Evolutionary conservation across 371 early-diverging fungal genomes (phyloP), one percentile per base, ranked within the genome.

Genomic region (Apophysomyces elegans): DNA sequence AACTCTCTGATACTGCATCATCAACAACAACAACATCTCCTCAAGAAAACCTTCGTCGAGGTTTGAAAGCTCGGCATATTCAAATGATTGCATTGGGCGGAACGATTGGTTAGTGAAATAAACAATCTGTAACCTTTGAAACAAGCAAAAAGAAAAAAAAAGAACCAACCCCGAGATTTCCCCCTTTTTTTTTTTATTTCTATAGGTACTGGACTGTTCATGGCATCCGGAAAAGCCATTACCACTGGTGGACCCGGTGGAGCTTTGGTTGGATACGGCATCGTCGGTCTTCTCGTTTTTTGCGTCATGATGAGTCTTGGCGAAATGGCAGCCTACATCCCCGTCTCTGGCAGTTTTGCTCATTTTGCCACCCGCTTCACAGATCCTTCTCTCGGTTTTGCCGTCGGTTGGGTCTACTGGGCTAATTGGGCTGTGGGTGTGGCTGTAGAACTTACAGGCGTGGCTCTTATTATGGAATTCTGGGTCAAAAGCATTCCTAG

Each of bases 241-340:
- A 80, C 86, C 1, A 71, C 72, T 6, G 95, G 92, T 32, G 96
- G 96, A 7, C 94, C 79, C 26, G 89, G 83, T 32, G 93, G 95
- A 59, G 85, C 90, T 13, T 59, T 64, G 65, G 75, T 93, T 4
- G 92, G 89, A 35, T 96, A 90, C 61, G 67, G 67, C 21, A 66
- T 89, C 54, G 88, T 91, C n/a, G 94, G 94, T 61, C 69, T 88
- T n/a, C 84, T 93, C 82, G 93, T 96, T 5, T 95, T 86, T 62
- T 91, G 88, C 64, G 87, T 93, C 57, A 88, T 92, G 83, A 90
- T 91, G 67, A 88, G 91, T 41, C 83, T 96, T 56, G 95, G 94
- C 65, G 95, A 95, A 68, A 92, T 96, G 93, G 86, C 92, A 7
- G 90, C 95, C 0, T 80, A 85, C 60, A 87, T 94, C 54, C 96